These are phyloP conservation scores for Cercospora janseana DNA, from an alignment of 2,329 filamentous ascomycete species.

Conservation along the genomic window DNA sequence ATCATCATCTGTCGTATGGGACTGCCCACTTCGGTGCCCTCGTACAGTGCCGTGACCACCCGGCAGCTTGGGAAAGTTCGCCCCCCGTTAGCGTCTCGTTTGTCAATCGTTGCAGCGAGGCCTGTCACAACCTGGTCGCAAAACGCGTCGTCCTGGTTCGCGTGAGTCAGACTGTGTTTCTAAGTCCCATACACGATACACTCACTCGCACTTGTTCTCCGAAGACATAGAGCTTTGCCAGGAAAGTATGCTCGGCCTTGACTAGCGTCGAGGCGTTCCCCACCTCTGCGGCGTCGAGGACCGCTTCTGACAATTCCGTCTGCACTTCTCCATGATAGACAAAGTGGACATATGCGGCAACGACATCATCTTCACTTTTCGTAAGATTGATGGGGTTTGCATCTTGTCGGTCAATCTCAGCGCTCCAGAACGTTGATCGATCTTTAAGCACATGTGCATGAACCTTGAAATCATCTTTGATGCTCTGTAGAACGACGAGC, in stretches of 20 bases:
- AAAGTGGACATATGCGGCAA: conserved; percentile 12
- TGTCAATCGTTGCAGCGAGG: conserved; percentile 5
- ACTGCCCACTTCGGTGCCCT: conserved; percentile 2
- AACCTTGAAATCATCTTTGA: conserved; percentile 10
- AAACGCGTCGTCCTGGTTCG: conserved; percentile 7
- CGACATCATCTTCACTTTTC: conserved; percentile 11
- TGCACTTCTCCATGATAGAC: conserved; percentile 3
- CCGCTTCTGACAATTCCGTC: conserved; percentile 6
- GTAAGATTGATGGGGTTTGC: background rate
- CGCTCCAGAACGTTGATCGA: conserved; percentile 4
- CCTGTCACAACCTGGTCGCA: conserved; percentile 10
- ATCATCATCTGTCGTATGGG: conserved; percentile 6
- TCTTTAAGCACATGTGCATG: background rate
- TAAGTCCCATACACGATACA: background rate
- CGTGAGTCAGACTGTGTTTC: background rate
- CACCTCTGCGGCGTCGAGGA: background rate
- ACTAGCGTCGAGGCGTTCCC: background rate
- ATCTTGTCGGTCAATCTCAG: background rate
- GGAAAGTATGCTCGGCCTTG: conserved; percentile 5
- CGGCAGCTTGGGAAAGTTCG: background rate
- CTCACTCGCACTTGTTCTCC: conserved; percentile 5
- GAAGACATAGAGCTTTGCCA: conserved; percentile 10
- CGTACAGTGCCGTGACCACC: conserved; percentile 6
- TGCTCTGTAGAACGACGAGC: background rate
- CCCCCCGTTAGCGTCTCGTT: background rate